phyloP scores from a whole-genome alignment of 148 eudicot genomes.

The Dysphania ambrosioides region DNA sequence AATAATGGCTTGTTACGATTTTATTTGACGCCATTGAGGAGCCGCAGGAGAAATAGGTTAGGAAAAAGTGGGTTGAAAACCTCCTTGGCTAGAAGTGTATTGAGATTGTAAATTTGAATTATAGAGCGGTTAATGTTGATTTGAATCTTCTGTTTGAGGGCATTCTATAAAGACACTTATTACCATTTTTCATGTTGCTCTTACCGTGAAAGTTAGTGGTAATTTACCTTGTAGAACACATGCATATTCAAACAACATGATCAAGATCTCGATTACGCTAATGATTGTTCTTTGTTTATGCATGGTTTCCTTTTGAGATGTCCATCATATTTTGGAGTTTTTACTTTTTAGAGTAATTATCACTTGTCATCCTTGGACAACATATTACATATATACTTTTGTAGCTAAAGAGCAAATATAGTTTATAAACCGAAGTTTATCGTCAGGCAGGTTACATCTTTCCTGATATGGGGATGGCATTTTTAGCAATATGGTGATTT shows the following conservation, averaged over 20 bases:
- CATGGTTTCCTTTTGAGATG: background rate
- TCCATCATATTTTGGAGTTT: background rate
- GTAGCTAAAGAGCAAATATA: background rate
- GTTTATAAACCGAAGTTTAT: background rate
- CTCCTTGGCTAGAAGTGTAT: constrained; percentile 41
- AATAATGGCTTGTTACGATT: constrained; percentile 55
- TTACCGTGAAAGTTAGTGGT: too few relatives aligned
- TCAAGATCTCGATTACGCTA: background rate
- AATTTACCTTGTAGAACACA: constrained; percentile 18
- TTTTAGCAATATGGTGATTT: background rate
- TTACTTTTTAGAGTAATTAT: too few relatives aligned
- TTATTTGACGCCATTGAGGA: constrained; percentile 78
- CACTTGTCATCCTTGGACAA: too few relatives aligned
- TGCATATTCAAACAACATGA: constrained; percentile 17
- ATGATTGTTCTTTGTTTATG: background rate
- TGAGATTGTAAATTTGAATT: constrained; percentile 39
- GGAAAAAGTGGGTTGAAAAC: constrained; percentile 50
- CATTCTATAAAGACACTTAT: constrained; percentile 31
- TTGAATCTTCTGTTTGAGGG: background rate
- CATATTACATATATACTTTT: too few relatives aligned
- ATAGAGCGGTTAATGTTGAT: constrained; percentile 15
- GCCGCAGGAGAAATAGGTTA: constrained; percentile 48
- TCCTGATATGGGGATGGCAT: background rate
- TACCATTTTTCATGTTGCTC: constrained; percentile 15
- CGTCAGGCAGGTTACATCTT: too few relatives aligned